Conservation (phyloP, 2,329 filamentous ascomycete species). For the Colletotrichum sp. region DNA sequence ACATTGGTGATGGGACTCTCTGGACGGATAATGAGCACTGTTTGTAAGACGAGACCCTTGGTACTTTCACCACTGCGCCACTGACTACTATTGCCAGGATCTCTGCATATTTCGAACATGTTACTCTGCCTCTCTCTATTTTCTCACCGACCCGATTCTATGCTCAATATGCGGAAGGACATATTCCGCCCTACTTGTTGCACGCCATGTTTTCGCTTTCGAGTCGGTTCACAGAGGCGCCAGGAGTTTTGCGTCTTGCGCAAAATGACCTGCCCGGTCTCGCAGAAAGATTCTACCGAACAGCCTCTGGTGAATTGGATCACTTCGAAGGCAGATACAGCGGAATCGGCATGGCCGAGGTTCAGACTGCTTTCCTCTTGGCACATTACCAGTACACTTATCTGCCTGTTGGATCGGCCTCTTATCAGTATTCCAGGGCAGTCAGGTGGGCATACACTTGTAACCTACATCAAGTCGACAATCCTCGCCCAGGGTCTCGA, state of each 20-base stretch:
- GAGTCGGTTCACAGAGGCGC: not conserved
- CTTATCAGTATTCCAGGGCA: not conserved
- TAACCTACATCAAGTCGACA: not conserved
- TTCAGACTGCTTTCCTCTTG: not conserved
- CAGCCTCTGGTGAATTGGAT: not conserved
- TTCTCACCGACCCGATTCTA: not conserved
- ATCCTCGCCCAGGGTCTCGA: accelerated
- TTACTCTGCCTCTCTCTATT: not conserved
- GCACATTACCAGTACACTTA: not conserved
- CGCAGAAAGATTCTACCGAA: not conserved
- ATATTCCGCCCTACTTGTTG: not conserved
- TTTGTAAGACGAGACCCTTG: not conserved
- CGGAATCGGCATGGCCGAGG: not conserved
- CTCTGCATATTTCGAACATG: not conserved
- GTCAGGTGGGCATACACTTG: not conserved
- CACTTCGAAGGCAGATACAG: not conserved
- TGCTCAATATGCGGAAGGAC: not conserved
- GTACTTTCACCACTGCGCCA: not conserved
- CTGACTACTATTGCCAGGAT: not conserved
- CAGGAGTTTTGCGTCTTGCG: not conserved
- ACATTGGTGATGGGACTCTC: not conserved
- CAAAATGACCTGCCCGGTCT: not conserved
- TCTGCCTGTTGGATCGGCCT: not conserved
- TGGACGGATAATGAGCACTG: not conserved
- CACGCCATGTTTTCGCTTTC: not conserved